Evolutionary conservation across 495 filamentous ascomycete species (phyloP).

Genomic region (Xanthoparmelia taractica): DNA sequence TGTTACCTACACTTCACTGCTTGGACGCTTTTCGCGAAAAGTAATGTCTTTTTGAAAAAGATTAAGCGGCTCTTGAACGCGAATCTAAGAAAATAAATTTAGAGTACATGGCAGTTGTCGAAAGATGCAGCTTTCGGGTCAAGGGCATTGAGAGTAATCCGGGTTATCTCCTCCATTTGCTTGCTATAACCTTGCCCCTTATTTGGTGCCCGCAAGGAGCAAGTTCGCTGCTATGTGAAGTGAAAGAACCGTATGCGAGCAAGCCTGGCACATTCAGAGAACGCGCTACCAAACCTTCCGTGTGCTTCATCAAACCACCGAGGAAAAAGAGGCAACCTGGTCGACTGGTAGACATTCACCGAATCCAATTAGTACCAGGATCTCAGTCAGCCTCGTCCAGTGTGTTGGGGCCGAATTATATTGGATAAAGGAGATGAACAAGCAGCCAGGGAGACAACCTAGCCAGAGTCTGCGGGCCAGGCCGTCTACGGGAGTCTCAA

Average conservation of each 20-base stretch:
- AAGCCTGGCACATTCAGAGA: not conserved
- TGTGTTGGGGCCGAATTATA: not conserved
- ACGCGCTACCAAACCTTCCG: not conserved
- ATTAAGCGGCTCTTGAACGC: not conserved
- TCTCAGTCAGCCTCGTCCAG: not conserved
- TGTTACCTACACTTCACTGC: too few relatives aligned
- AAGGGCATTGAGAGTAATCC: not conserved
- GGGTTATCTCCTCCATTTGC: not conserved
- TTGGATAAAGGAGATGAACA: not conserved
- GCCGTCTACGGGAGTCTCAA: not conserved
- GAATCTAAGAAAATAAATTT: not conserved
- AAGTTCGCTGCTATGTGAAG: not conserved
- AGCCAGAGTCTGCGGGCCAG: not conserved
- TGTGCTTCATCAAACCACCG: not conserved
- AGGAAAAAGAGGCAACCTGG: not conserved
- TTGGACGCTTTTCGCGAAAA: too few relatives aligned
- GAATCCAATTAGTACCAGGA: constrained; percentile 10
- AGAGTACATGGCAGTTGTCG: not conserved
- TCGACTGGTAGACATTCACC: constrained; percentile 15
- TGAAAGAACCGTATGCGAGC: not conserved
- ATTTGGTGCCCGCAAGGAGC: not conserved
- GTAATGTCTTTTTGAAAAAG: not conserved
- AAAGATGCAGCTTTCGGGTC: not conserved
- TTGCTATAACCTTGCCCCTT: too few relatives aligned
- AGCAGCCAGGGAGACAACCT: not conserved